A percentile compares a stretch with the other conserved stretches of the same genome.
These are phyloP conservation scores for Ustilago shanxiensis DNA, from an alignment of 1,284 basidiomycete genomes.

Conservation along the genomic window DNA sequence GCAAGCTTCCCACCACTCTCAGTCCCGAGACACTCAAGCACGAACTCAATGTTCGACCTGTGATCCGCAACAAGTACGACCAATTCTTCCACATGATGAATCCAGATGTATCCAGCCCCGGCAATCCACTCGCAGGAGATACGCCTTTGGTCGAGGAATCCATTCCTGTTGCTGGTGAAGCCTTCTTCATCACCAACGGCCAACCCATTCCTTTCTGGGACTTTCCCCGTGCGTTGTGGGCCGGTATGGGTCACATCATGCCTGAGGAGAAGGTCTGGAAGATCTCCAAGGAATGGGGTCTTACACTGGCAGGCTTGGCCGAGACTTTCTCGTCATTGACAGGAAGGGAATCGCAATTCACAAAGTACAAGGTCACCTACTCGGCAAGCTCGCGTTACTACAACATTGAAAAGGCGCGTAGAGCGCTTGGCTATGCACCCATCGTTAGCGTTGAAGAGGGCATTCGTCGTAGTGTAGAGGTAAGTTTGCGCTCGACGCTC, in stretches of 20 bases:
- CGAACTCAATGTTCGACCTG: constrained; percentile 73
- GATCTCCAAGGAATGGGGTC: constrained; percentile 56
- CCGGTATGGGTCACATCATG: constrained; percentile 69
- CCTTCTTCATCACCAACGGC: constrained; percentile 97
- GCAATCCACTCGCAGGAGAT: constrained; percentile 54
- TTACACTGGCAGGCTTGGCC: constrained; percentile 70
- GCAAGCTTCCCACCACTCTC: constrained; percentile 51
- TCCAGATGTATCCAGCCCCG: constrained; percentile 51
- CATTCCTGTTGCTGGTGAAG: constrained; percentile 88
- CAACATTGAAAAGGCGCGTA: constrained; percentile 93
- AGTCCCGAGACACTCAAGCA: constrained; percentile 74
- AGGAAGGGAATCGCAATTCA: constrained; percentile 88
- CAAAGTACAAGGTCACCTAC: constrained; percentile 85
- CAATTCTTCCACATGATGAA: constrained; percentile 72
- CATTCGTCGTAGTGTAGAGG: constrained; percentile 79
- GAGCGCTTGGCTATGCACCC: constrained; percentile 93
- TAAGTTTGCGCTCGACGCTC: constrained; percentile 5
- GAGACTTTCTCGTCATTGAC: constrained; percentile 82
- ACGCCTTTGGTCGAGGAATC: constrained; percentile 71
- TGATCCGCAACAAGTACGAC: constrained; percentile 79
- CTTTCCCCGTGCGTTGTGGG: constrained; percentile 87
- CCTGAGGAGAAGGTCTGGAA: constrained; percentile 52
- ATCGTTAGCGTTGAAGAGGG: constrained; percentile 90
- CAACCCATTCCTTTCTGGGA: constrained; percentile 98
- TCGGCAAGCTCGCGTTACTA: constrained; percentile 79